Conservation (phyloP, 192 early-diverging fungal genomes). For the Backusella circina region DNA sequence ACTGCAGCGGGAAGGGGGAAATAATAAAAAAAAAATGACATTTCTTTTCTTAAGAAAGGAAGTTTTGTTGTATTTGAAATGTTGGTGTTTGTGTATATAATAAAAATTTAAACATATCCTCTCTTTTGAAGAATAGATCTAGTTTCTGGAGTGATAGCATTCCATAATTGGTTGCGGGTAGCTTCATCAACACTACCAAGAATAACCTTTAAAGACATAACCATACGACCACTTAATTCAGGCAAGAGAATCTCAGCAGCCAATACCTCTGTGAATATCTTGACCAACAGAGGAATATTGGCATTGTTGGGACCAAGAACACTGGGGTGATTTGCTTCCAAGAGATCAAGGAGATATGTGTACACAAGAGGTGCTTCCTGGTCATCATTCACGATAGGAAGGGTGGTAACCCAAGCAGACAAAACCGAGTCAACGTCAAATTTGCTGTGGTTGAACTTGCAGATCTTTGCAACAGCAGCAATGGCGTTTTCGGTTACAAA, state of each 20-base stretch:
- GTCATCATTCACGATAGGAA: constrained; percentile 87
- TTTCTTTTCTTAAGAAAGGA: background rate
- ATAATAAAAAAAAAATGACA: background rate
- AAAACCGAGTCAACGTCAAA: constrained; percentile 60
- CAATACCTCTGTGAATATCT: constrained; percentile 60
- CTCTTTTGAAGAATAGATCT: constrained; percentile 24
- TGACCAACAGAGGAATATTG: constrained; percentile 60
- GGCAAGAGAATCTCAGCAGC: constrained; percentile 46
- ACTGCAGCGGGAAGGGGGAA: background rate
- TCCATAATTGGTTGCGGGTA: constrained; percentile 51
- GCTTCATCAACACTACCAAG: constrained; percentile 41
- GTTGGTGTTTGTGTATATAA: background rate
- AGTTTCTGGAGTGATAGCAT: constrained; percentile 50
- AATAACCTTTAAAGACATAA: constrained; percentile 47
- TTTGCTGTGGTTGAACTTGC: constrained; percentile 59
- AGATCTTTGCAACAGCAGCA: constrained; percentile 89
- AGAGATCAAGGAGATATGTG: constrained; percentile 70
- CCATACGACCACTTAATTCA: constrained; percentile 47
- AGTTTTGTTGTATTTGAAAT: background rate
- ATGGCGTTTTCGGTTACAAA: constrained; percentile 92
- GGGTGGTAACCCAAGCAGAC: constrained; percentile 68
- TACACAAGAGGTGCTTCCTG: constrained; percentile 82
- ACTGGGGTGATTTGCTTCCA: constrained; percentile 60
- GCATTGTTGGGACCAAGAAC: constrained; percentile 57
- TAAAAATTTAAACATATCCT: constrained; percentile 24